Percentiles rank a stretch among this genome's conserved stretches.
Conservation (phyloP, 2,329 filamentous ascomycete species). For the Aspergillus udagawae region DNA sequence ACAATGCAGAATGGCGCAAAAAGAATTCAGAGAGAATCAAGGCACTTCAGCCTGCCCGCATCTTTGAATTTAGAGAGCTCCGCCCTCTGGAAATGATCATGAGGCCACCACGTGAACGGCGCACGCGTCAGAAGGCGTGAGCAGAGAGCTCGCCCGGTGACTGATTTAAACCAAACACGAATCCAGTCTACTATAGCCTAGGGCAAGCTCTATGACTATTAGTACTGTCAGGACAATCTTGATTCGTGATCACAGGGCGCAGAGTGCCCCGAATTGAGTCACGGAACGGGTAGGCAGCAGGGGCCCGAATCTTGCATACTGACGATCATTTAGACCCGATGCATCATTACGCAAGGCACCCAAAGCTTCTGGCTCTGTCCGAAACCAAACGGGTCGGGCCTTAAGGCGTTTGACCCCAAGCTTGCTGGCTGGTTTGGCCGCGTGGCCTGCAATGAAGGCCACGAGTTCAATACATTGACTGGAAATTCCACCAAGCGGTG, state of each 20-base stretch:
- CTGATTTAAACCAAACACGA: constrained; percentile 1
- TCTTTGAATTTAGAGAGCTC: constrained; percentile 11
- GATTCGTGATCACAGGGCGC: neutral
- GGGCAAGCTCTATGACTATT: neutral
- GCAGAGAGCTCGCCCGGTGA: constrained; percentile 11
- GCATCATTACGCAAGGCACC: no score
- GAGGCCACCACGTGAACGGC: constrained; percentile 14
- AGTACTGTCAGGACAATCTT: neutral
- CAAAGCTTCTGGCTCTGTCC: no score
- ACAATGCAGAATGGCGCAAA: no score
- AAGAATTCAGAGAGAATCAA: no score
- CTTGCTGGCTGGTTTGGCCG: no score
- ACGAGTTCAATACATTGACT: no score
- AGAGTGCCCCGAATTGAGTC: neutral
- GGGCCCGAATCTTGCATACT: neutral
- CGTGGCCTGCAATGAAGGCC: no score
- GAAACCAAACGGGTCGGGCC: no score
- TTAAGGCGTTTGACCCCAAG: no score
- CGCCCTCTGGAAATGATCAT: constrained; percentile 14
- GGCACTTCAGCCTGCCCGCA: neutral
- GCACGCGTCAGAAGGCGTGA: constrained; percentile 15
- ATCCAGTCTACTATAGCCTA: neutral
- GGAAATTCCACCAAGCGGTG: no score
- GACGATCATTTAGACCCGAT: no score
- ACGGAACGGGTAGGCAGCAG: neutral